Evolutionary conservation across 2,329 filamentous ascomycete species (phyloP), one percentile per base, ranked within the genome.

Genomic region (Microascus cirrosus): DNA sequence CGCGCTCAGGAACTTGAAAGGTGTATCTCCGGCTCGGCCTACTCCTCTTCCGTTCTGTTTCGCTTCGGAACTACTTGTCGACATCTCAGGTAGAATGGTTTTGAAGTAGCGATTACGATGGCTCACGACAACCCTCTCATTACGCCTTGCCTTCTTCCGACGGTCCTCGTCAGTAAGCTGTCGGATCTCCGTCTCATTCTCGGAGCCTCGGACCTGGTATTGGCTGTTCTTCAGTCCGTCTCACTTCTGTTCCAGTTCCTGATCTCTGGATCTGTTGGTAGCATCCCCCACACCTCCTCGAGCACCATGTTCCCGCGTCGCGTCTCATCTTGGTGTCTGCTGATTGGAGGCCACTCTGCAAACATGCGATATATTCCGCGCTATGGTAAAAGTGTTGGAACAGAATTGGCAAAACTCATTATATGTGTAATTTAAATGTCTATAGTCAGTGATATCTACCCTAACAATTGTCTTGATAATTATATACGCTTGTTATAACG

Each of bases 261-360:
- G 42, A 69, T 67, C 59, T 68, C 60, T 35, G 62, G 65, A 59
- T 69, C 63, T 22, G 59, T 60, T 11, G 57, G 58, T 20, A 67
- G 45, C 35, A 61, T 61, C 20, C 58, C 63, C 64, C 58, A 69
- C 51, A 69, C 63, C 58, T 69, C 60, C 10, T 66, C 22, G 64
- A 66, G n/a, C 11, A 69, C 66, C 60, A 69, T 69, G 55, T 70
- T 63, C n/a, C n/a, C n/a, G n/a, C n/a, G n/a, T n/a, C n/a, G n/a
- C n/a, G n/a, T n/a, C n/a, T n/a, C n/a, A n/a, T n/a, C n/a, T n/a
- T n/a, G n/a, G n/a, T n/a, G n/a, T n/a, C n/a, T n/a, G n/a, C n/a
- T n/a, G n/a, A n/a, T n/a, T n/a, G n/a, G n/a, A n/a, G n/a, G n/a
- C n/a, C n/a, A n/a, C n/a, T n/a, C n/a, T n/a, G n/a, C n/a, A n/a